Conservation (phyloP, 164 flowering plant species). For the Cinnamomum micranthum region DNA sequence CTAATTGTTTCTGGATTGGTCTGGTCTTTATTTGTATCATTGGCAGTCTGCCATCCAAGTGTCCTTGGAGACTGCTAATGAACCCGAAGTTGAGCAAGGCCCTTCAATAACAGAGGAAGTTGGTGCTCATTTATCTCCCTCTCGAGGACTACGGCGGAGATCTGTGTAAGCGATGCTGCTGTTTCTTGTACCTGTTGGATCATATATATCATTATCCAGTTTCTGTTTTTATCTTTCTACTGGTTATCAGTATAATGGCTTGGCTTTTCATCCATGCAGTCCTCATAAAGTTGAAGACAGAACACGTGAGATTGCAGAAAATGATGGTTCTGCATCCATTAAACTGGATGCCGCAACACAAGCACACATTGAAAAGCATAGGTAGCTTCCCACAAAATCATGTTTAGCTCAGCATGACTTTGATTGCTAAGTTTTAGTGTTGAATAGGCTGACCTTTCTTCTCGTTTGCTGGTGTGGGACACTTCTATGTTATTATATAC, state of each 20-base stretch:
- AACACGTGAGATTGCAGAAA: constrained; percentile 22
- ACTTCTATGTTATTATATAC: no score
- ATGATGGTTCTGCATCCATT: constrained; percentile 33
- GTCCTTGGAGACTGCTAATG: constrained; percentile 24
- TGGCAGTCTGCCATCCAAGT: constrained; percentile 32
- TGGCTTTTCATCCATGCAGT: constrained; percentile 26
- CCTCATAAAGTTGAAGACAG: constrained; percentile 33
- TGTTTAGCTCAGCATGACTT: not conserved
- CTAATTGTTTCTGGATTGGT: not conserved
- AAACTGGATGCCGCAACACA: constrained; percentile 60
- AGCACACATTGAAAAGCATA: constrained; percentile 65
- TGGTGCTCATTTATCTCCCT: constrained; percentile 21
- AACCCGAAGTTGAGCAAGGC: constrained; percentile 19
- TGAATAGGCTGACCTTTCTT: not conserved
- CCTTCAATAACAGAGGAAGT: constrained; percentile 30
- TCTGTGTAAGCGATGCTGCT: constrained; percentile 32
- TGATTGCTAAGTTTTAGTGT: not conserved
- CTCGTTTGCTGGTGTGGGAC: not conserved
- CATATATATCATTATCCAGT: not conserved
- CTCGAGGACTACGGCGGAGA: constrained; percentile 61
- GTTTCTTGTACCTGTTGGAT: not conserved
- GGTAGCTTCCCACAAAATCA: constrained; percentile 26
- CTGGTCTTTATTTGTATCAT: not conserved
- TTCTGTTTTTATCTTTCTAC: not conserved
- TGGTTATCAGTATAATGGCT: not conserved